A percentile compares a stretch with the other conserved stretches of the same genome.
phyloP scores from a whole-genome alignment of 805 yeast species.

The Hanseniaspora valbyensis region DNA sequence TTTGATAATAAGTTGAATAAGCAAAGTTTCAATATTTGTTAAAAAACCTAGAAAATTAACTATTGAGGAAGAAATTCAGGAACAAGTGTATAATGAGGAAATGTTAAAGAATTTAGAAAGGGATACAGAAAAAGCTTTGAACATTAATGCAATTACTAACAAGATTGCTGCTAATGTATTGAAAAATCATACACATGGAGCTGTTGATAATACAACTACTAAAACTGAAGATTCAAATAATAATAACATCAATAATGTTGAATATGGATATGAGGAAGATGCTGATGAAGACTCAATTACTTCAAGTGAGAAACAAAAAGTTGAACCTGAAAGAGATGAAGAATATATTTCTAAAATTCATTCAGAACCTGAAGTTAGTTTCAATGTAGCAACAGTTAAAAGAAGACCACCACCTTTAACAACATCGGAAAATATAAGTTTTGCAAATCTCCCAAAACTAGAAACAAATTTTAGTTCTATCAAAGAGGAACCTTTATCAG shows the following conservation, averaged over 20 bases:
- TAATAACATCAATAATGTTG: background rate
- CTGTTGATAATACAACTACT: too few species aligned
- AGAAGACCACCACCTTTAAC: background rate
- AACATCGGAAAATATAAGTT: background rate
- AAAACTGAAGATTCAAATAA: background rate
- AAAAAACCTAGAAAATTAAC: background rate
- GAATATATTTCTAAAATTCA: background rate
- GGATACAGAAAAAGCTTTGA: background rate
- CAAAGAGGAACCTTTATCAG: background rate
- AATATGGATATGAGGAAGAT: background rate
- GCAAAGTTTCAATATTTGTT: background rate
- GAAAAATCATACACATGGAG: too few species aligned
- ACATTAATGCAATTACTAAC: background rate
- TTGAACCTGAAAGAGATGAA: background rate
- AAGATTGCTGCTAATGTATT: background rate
- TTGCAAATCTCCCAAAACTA: background rate
- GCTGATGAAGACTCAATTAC: too few species aligned
- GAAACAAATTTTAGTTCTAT: background rate
- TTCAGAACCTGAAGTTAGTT: background rate
- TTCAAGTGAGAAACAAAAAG: background rate
- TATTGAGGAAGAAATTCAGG: background rate
- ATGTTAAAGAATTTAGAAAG: background rate
- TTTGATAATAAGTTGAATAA: background rate
- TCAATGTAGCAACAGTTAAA: background rate
- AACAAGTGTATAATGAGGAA: background rate